Conservation (phyloP, 805 yeast genomes). For the Diddensiella santjacobensis region DNA sequence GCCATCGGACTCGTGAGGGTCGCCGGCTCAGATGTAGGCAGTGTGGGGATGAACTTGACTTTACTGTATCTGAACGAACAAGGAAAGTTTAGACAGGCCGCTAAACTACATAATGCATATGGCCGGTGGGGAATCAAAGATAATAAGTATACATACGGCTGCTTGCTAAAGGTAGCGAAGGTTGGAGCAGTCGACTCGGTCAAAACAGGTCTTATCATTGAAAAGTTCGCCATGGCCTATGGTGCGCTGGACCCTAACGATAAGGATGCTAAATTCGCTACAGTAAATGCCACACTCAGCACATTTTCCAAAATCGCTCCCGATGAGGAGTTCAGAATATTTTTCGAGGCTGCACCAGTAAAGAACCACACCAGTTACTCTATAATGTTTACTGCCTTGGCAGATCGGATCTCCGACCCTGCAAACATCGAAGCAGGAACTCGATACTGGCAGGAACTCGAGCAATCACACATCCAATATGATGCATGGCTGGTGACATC, state of each 20-base stretch:
- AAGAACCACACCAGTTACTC: slow-evolving; percentile 4
- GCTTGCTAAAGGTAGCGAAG: slow-evolving; percentile 2
- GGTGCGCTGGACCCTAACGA: background rate
- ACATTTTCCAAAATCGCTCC: background rate
- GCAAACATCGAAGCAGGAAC: background rate
- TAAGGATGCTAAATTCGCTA: background rate
- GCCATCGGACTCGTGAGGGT: slow-evolving; percentile 15
- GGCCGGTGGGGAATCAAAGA: slow-evolving; percentile 19
- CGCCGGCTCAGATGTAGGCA: slow-evolving; percentile 1
- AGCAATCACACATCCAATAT: background rate
- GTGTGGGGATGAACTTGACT: slow-evolving; percentile 10
- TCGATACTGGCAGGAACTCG: background rate
- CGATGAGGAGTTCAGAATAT: background rate
- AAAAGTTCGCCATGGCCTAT: background rate
- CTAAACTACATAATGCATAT: background rate
- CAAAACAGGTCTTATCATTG: background rate
- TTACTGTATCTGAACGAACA: slow-evolving; percentile 3
- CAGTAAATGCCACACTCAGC: background rate
- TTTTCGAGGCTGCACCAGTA: slow-evolving; percentile 1
- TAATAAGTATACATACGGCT: slow-evolving; percentile 13
- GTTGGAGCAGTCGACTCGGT: background rate
- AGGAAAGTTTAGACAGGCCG: slow-evolving; percentile 4
- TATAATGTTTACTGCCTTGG: background rate
- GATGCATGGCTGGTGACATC: background rate
- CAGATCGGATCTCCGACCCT: background rate